phyloP scores from a whole-genome alignment of 768 basidiomycete genomes.

The Cystobasidium tubakii region DNA sequence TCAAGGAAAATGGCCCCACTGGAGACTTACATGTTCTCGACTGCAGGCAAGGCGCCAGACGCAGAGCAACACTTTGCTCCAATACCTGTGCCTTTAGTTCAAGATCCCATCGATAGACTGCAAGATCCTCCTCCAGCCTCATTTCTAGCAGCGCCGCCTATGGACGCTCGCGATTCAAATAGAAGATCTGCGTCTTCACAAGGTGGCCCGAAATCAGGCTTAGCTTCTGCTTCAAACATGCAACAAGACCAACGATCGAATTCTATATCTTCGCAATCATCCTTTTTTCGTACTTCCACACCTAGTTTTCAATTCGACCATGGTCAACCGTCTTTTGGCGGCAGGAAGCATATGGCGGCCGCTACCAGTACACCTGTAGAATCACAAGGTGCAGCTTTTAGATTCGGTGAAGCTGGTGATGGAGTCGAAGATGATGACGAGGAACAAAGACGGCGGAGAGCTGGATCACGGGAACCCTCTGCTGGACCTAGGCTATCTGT shows the following conservation, averaged over 20 bases:
- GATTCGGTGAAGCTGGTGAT: conserved; percentile 27
- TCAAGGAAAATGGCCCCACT: background rate
- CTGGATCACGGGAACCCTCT: conserved; percentile 11
- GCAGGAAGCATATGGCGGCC: background rate
- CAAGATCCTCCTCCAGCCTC: conserved; percentile 7
- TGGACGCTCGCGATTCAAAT: background rate
- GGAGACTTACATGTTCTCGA: background rate
- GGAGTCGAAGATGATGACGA: background rate
- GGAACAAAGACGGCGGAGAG: background rate
- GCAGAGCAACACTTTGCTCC: conserved; percentile 3
- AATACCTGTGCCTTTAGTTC: conserved; percentile 24
- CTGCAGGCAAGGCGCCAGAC: background rate
- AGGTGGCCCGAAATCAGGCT: background rate
- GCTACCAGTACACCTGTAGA: conserved; percentile 21
- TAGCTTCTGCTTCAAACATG: background rate
- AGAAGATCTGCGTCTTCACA: background rate
- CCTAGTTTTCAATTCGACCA: conserved; percentile 7
- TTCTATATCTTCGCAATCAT: conserved; percentile 5
- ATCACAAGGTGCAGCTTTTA: conserved; percentile 22
- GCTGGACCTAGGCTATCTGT: background rate
- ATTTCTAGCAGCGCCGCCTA: conserved; percentile 15
- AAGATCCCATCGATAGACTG: conserved; percentile 9
- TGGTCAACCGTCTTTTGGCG: background rate
- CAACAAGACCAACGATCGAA: background rate
- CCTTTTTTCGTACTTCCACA: conserved; percentile 4